Evolutionary conservation across 208 protist species (phyloP), one percentile per base, ranked within the genome.

Genomic region (Leishmania mexicana): DNA sequence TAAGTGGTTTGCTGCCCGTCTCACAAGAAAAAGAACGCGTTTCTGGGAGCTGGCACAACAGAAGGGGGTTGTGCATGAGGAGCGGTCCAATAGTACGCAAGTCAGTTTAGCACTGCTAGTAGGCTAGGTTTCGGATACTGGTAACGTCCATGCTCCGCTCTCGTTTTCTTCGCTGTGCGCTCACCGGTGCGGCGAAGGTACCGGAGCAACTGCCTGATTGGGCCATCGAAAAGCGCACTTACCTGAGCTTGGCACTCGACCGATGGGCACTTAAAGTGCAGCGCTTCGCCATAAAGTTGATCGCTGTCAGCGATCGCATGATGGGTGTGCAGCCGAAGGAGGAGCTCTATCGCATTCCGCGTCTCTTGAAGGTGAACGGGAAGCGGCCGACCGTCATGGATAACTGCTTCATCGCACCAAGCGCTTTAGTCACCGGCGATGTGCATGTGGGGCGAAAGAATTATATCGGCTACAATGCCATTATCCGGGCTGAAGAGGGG

Each of bases 381-480:
- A 90, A 92, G 42, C 86, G 93, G 35, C 93, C 95, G 28, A 90
- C 88, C 17, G 92, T 98, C 24, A 94, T 91, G 88, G 95, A 98
- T 83, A 98, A 98, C 85, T 94, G 93, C 38, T 96, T 98, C 80
- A 93, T 98, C 79, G 95, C 95, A 5, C 95, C 95, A 40, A 96
- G 92, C 78, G 95, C 95, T 1, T 78, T 98, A 60, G 78, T 98
- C 0, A 92, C 91, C 2, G 95, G 95, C 51, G 93, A 98, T 79
- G 95, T 98, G 31, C 92, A 93, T 68, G 85, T 98, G 57, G 95
- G 93, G 3, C 83, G 95, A 31, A 98, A 98, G 81, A 96, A 96
- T 74, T 96, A 96, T 85, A 96, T 98, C 79, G 95, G 95, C 5
- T 98, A 98, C 82, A 96, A 98, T 81, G 91, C 92, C 38, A 94